phyloP scores from a whole-genome alignment of 1,284 basidiomycete species.

The Trametes polyzona region DNA sequence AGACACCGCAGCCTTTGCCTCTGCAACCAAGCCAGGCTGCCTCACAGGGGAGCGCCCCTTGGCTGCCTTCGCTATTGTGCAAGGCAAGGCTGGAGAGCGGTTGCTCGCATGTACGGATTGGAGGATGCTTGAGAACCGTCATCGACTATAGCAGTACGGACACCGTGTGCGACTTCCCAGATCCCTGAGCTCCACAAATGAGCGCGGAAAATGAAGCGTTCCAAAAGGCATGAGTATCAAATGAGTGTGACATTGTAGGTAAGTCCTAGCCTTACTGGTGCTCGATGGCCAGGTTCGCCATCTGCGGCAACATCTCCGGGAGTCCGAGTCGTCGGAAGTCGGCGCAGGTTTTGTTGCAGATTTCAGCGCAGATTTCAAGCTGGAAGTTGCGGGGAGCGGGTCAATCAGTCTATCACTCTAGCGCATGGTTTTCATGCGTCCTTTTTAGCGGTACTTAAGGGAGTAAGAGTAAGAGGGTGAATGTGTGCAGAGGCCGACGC shows the following conservation, averaged over 20 bases:
- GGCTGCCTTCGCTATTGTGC: conserved; percentile 70
- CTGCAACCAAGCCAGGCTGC: conserved; percentile 62
- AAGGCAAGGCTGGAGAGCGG: conserved; percentile 66
- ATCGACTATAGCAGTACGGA: conserved; percentile 69
- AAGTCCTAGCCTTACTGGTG: no score
- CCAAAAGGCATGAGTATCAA: conserved; percentile 21
- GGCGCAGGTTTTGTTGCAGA: no score
- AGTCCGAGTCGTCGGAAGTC: no score
- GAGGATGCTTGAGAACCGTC: conserved; percentile 54
- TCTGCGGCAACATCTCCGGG: no score
- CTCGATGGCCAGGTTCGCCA: no score
- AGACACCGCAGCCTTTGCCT: conserved; percentile 41
- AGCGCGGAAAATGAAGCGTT: conserved; percentile 42
- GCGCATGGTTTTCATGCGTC: no score
- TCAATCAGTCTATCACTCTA: no score
- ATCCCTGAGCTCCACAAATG: conserved; percentile 48
- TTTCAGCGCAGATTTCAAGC: no score
- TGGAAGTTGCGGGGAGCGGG: no score
- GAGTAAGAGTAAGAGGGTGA: no score
- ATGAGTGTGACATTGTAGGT: neutral
- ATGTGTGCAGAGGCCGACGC: no score
- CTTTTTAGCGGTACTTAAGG: no score
- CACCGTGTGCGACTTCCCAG: conserved; percentile 73
- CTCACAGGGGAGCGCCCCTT: conserved; percentile 60
- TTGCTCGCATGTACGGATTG: conserved; percentile 54